Evolutionary conservation across 768 basidiomycete species (phyloP).

Genomic region (Kwoniella bestiolae): DNA sequence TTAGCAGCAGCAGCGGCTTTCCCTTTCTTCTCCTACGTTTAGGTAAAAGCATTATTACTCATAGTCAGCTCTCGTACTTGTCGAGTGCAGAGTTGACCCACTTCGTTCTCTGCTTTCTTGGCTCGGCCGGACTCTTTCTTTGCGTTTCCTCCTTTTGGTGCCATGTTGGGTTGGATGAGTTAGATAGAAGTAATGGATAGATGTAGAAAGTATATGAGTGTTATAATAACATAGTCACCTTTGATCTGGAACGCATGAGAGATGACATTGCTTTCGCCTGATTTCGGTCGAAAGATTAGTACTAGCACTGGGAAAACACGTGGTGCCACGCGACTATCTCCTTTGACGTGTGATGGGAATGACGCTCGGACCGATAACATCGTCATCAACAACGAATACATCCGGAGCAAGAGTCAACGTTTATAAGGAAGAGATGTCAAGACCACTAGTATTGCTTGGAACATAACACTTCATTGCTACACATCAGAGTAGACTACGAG

Average conservation of each 20-base stretch:
- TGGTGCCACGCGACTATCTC: slow-evolving; percentile 2
- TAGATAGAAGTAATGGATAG: not conserved
- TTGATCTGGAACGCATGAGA: not conserved
- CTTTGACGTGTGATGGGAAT: not conserved
- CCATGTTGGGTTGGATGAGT: slow-evolving; percentile 61
- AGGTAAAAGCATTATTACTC: not conserved
- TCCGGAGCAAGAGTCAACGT: not conserved
- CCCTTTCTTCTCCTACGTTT: slow-evolving; percentile 39
- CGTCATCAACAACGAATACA: not conserved
- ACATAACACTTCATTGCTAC: no score
- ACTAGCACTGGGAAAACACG: not conserved
- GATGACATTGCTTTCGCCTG: not conserved
- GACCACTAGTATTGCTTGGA: no score
- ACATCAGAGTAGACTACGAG: no score
- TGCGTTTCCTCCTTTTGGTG: slow-evolving; percentile 81
- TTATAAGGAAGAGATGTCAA: not conserved
- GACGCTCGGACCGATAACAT: slow-evolving; percentile 1
- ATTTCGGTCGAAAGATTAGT: slow-evolving; percentile 1
- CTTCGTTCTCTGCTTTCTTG: slow-evolving; percentile 64
- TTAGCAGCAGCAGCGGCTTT: slow-evolving; percentile 46
- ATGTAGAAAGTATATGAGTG: no score
- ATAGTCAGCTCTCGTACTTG: not conserved
- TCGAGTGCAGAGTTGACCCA: slow-evolving; percentile 16
- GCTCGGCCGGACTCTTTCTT: slow-evolving; percentile 91
- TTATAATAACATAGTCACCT: no score